Base-by-base conservation (phyloP, 2,329 filamentous ascomycete genomes). In the Fusarium tupiense region DNA sequence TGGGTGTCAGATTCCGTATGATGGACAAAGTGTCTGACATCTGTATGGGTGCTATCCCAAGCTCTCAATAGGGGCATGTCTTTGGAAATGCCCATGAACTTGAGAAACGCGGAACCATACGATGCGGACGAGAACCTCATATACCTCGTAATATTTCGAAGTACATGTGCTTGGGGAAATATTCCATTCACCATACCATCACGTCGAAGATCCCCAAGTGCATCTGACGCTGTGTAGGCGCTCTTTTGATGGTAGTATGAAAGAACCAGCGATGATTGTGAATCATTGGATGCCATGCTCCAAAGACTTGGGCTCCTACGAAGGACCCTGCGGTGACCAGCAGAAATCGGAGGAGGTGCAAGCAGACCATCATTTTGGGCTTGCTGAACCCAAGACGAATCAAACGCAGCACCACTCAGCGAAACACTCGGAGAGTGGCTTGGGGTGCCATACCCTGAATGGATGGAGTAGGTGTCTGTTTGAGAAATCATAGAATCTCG, bases 111-210 rank as follows among this genome's bases (percentile, higher is more conserved):
- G 2, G 89, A 89, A 0, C 91, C 91, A 64, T 93, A 92, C 0
- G 90, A 89, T 2, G 91, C 91, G 4, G 91, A 92, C 3, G 91
- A 90, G 76, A 91, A 92, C 7, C 89, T 86, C 83, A 92, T 91
- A 70, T 91, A 92, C 41, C 91, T 85, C 6, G 88, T 88, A 31
- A 92, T 89, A 76, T 91, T 92, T 38, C 86, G 85, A 16, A 92
- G 83, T 13, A 92, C 83, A 73, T 91, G 90, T 38, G 86, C 86
- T 9, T 84, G 81, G 0, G 91, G 91, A 58, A 92, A 92, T 56
- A 89, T 86, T 2, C 89, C 89, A 40, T 88, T 85, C 3, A 91
- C 84, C 53, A 83, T 85, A 2, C 90, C 90, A 3, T 88, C 88
- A 37, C 82, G 83, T 4, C 87, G 83, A 6, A 91, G 82, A 2